phyloP scores from a whole-genome alignment of 768 basidiomycete species.

The Trametes villosa region DNA sequence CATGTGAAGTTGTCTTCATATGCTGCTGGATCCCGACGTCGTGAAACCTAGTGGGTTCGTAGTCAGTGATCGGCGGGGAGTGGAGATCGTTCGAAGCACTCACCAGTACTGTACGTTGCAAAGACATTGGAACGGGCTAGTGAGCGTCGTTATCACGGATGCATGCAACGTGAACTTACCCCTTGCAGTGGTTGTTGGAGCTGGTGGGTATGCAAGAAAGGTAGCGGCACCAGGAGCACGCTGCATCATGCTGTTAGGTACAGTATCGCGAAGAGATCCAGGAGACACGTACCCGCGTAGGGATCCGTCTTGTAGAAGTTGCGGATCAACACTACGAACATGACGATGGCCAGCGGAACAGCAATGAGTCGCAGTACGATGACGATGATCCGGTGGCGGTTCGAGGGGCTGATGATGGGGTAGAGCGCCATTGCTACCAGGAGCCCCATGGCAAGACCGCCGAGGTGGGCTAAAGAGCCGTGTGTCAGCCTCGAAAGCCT shows the following conservation, averaged over 20 bases:
- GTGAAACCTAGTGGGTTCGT: slow-evolving; percentile 3
- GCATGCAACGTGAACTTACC: slow-evolving; percentile 35
- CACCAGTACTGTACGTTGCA: slow-evolving; percentile 19
- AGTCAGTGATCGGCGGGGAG: background rate
- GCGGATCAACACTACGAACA: slow-evolving; percentile 79
- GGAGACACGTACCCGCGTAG: slow-evolving; percentile 65
- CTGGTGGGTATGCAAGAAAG: slow-evolving; percentile 86
- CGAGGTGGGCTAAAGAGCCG: slow-evolving; percentile 68
- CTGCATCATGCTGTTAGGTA: slow-evolving; percentile 41
- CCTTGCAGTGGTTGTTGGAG: slow-evolving; percentile 68
- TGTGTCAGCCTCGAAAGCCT: background rate
- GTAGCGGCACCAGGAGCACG: slow-evolving; percentile 87
- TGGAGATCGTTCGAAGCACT: no score
- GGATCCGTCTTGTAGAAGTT: slow-evolving; percentile 94
- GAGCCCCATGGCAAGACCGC: slow-evolving; percentile 84
- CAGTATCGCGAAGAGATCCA: background rate
- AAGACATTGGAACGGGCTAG: background rate
- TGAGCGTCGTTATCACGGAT: background rate
- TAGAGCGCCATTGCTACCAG: slow-evolving; percentile 84
- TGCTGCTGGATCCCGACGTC: slow-evolving; percentile 12
- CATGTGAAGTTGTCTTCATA: background rate
- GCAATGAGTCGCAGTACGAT: slow-evolving; percentile 76
- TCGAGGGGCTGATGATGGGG: slow-evolving; percentile 85
- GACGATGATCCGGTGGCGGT: slow-evolving; percentile 69
- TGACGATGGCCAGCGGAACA: slow-evolving; percentile 72